These are phyloP conservation scores for Baorangia bicolor DNA, from an alignment of 768 basidiomycete genomes.

Conservation along the genomic window DNA sequence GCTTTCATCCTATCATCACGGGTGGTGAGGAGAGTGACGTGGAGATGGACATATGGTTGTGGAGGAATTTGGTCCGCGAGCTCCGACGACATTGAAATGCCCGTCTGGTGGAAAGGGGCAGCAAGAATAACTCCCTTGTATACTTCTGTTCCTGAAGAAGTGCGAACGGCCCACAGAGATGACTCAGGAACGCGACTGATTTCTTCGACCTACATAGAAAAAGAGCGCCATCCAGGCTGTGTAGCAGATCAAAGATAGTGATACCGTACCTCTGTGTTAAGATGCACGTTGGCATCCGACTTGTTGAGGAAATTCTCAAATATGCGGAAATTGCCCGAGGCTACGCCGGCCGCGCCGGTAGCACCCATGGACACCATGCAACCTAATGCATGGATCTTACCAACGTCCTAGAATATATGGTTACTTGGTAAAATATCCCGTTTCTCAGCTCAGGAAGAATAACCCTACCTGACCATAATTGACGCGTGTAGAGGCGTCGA, in stretches of 20 bases:
- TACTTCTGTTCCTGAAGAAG: slow-evolving; percentile 41
- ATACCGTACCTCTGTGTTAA: slow-evolving; percentile 62
- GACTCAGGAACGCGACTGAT: slow-evolving; percentile 48
- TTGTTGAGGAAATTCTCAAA: slow-evolving; percentile 78
- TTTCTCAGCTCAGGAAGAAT: neutral
- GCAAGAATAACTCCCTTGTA: slow-evolving; percentile 85
- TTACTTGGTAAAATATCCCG: neutral
- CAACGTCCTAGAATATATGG: slow-evolving; percentile 49
- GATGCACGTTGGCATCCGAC: slow-evolving; percentile 65
- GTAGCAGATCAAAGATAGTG: neutral
- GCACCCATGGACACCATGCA: slow-evolving; percentile 74
- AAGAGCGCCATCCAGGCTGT: neutral
- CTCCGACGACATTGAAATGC: slow-evolving; percentile 50
- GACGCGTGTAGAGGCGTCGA: slow-evolving; percentile 78
- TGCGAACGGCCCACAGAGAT: slow-evolving; percentile 54
- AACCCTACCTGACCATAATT: slow-evolving; percentile 73
- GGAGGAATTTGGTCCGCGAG: slow-evolving; percentile 55
- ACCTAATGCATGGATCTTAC: slow-evolving; percentile 74
- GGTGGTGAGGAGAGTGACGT: slow-evolving; percentile 89
- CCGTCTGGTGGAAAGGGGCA: slow-evolving; percentile 75
- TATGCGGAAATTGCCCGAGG: slow-evolving; percentile 81
- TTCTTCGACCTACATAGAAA: slow-evolving; percentile 44
- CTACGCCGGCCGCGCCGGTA: slow-evolving; percentile 58
- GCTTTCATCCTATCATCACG: slow-evolving; percentile 58
- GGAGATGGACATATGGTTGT: slow-evolving; percentile 79